These are phyloP conservation scores for Hyphodiscus sp. DNA, from an alignment of 2,329 filamentous ascomycete genomes.

Conservation along the genomic window DNA sequence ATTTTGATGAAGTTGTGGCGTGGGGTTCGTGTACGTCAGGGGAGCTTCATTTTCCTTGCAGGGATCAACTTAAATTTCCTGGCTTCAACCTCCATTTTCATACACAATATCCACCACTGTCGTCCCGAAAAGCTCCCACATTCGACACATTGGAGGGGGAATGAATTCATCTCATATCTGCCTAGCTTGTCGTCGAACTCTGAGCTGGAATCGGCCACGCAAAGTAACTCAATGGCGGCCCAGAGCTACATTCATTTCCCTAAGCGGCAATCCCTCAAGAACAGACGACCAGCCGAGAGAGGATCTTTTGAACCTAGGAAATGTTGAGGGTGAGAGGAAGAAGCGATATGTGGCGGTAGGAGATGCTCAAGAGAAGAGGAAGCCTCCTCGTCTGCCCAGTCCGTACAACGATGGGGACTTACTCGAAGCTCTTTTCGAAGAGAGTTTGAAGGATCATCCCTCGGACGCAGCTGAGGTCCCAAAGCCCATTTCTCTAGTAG, in stretches of 20 bases:
- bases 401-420: constrained; percentile 16
- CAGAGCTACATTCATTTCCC: constrained; percentile 25
- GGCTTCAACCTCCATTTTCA: neutral
- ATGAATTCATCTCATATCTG: constrained; percentile 28
- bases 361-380: constrained; percentile 2
- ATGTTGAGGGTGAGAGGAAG: constrained; percentile 1
- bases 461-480: constrained; percentile 1
- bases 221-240: constrained; percentile 16
- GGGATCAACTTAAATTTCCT: neutral
- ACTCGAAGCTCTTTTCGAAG: constrained; percentile 29
- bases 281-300: constrained; percentile 9
- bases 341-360: neutral
- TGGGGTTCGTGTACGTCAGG: neutral
- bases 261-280: constrained; percentile 13
- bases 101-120: neutral
- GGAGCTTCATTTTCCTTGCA: neutral
- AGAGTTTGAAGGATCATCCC: constrained; percentile 15
- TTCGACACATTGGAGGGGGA: constrained; percentile 3
- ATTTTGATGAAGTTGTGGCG: neutral
- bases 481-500: constrained; percentile 10
- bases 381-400: neutral
- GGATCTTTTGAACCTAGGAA: constrained; percentile 5
- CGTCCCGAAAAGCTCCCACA: neutral
- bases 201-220: constrained; percentile 12
- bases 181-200: constrained; percentile 23